Percentiles rank a stretch among this genome's conserved stretches.
Conservation (phyloP, 1,139 yeast species). For the Schwanniomyces etchellsii region DNA sequence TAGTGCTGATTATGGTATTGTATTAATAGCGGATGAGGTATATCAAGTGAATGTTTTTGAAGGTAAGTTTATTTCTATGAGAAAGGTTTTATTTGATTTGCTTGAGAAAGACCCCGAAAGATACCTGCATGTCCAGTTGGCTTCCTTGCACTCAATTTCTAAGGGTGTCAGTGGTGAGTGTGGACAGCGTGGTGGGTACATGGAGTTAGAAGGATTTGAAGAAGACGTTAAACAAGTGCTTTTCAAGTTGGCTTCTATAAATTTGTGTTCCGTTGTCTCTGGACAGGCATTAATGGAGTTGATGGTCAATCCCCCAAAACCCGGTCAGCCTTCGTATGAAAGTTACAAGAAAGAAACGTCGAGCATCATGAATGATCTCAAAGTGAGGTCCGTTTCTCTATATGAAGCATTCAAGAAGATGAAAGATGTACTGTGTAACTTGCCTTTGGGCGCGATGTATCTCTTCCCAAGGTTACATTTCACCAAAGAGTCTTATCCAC, state of each 20-base stretch:
- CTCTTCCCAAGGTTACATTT: conserved; percentile 76
- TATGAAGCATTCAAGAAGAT: conserved; percentile 66
- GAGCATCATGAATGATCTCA: conserved; percentile 56
- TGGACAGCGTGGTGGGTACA: conserved; percentile 98
- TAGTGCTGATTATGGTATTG: conserved; percentile 80
- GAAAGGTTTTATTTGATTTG: conserved; percentile 60
- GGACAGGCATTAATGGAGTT: conserved; percentile 92
- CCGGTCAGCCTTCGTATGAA: conserved; percentile 73
- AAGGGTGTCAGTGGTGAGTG: conserved; percentile 98
- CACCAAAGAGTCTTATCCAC: conserved; percentile 38
- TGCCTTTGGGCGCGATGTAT: conserved; percentile 97
- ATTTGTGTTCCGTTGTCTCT: conserved; percentile 87
- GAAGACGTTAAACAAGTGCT: conserved; percentile 64
- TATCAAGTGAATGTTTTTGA: conserved; percentile 87
- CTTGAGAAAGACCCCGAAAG: conserved; percentile 46
- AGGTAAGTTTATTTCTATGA: conserved; percentile 61
- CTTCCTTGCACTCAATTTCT: conserved; percentile 91
- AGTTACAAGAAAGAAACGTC: conserved; percentile 57
- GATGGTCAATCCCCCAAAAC: conserved; percentile 86
- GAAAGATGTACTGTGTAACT: conserved; percentile 80
- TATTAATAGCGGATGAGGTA: conserved; percentile 95
- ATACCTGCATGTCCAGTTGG: conserved; percentile 75
- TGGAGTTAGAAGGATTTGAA: conserved; percentile 83
- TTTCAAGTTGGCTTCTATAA: conserved; percentile 81
- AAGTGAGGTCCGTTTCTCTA: conserved; percentile 56